Evolutionary conservation across 805 yeast genomes (phyloP).

Genomic region (Candida schatavii): DNA sequence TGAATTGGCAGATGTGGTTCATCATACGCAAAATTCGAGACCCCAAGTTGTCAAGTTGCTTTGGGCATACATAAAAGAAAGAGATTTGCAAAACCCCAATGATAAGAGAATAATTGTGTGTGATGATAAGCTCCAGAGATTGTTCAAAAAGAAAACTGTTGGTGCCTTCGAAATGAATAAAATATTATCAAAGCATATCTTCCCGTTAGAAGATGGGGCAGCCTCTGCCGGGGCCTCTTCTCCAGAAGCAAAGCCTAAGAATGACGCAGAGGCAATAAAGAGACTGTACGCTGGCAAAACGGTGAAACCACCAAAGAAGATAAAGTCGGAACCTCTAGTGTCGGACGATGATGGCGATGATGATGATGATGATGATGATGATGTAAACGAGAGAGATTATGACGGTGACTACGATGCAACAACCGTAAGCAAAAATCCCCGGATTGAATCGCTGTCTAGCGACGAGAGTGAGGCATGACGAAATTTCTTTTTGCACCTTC

Average conservation of each 20-base stretch:
- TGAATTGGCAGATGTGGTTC: conserved; percentile 49
- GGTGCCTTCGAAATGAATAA: conserved; percentile 61
- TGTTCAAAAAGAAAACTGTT: conserved; percentile 55
- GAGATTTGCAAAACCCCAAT: conserved; percentile 62
- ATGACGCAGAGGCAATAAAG: conserved; percentile 7
- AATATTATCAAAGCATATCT: conserved; percentile 50
- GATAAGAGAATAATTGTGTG: conserved; percentile 65
- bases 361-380: conserved; percentile 8
- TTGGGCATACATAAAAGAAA: conserved; percentile 67
- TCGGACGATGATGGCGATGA: conserved; percentile 8
- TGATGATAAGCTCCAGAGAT: conserved; percentile 51
- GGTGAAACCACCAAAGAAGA: conserved; percentile 4
- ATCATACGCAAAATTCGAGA: conserved; percentile 46
- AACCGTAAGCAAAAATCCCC: background rate
- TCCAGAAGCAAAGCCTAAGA: background rate
- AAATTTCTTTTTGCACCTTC: too few relatives aligned
- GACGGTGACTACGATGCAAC: background rate
- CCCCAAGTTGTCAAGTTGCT: conserved; percentile 67
- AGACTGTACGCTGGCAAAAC: conserved; percentile 4
- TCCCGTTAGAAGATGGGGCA: conserved; percentile 29
- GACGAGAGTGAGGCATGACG: conserved; percentile 4
- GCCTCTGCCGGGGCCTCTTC: background rate
- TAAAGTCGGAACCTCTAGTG: conserved; percentile 6
- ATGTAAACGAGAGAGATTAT: background rate
- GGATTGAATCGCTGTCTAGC: background rate